Percentiles rank a stretch among this genome's conserved stretches.
Conservation (phyloP, 352 stramenopile species). For the Pythium folliculosum region DNA sequence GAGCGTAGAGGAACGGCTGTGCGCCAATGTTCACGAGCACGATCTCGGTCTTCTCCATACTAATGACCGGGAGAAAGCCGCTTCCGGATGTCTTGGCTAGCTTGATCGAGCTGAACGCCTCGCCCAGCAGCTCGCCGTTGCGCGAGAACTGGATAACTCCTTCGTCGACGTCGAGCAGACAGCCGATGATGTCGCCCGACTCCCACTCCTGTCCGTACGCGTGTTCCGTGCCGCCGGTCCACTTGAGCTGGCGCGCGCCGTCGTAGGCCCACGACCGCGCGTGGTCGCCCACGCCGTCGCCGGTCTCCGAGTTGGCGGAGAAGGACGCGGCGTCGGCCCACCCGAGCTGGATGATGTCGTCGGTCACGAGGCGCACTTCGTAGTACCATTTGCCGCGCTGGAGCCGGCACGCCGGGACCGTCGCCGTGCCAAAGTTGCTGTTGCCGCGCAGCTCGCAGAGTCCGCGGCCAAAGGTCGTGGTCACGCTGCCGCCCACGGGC, state of each 20-base stretch:
- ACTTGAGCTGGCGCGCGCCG: slow-evolving; percentile 83
- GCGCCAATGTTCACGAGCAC: slow-evolving; percentile 86
- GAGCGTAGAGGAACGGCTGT: slow-evolving; percentile 62
- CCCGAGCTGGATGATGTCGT: slow-evolving; percentile 91
- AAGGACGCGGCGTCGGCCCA: slow-evolving; percentile 88
- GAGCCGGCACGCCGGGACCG: slow-evolving; percentile 45
- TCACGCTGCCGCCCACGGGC: slow-evolving; percentile 42
- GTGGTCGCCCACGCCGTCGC: slow-evolving; percentile 91
- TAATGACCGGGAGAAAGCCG: slow-evolving; percentile 81
- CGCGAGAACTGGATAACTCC: slow-evolving; percentile 77
- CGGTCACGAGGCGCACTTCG: slow-evolving; percentile 88
- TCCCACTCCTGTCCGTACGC: slow-evolving; percentile 68
- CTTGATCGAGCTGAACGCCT: slow-evolving; percentile 60
- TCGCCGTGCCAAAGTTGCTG: slow-evolving; percentile 80
- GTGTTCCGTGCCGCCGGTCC: slow-evolving; percentile 71
- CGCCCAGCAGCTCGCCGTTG: slow-evolving; percentile 76
- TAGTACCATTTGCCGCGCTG: slow-evolving; percentile 87
- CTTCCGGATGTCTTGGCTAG: slow-evolving; percentile 11
- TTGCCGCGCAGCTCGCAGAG: slow-evolving; percentile 72
- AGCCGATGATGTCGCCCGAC: slow-evolving; percentile 89
- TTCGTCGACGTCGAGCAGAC: slow-evolving; percentile 75
- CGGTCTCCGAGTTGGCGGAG: slow-evolving; percentile 67
- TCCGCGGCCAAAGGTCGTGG: slow-evolving; percentile 60
- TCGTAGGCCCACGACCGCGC: slow-evolving; percentile 91
- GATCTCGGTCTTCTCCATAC: slow-evolving; percentile 80